A percentile compares a stretch with the other conserved stretches of the same genome.
Conservation (phyloP, 306 rosid species). For the Fragaria nilgerrensis region DNA sequence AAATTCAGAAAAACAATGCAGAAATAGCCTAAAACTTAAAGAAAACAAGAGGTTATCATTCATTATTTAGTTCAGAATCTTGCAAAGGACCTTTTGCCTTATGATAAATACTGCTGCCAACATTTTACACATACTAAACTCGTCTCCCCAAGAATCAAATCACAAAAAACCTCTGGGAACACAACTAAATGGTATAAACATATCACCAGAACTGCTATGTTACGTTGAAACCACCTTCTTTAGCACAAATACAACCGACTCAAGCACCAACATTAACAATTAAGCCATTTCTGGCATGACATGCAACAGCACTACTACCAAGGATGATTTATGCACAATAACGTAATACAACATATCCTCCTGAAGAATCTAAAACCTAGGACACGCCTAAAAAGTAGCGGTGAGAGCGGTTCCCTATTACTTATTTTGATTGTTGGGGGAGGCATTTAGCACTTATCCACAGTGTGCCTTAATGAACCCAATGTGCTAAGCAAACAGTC, state of each 20-base stretch:
- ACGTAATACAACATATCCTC: not conserved
- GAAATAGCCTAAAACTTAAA: not conserved
- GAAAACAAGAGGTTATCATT: not conserved
- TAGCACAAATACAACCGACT: not conserved
- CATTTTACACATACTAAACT: not conserved
- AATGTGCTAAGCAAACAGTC: not conserved
- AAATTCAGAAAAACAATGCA: not conserved
- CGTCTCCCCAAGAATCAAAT: not conserved
- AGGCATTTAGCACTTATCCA: not conserved
- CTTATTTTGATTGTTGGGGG: not conserved
- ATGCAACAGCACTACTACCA: not conserved
- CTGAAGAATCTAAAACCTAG: not conserved
- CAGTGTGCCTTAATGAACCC: not conserved
- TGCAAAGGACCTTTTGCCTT: not conserved
- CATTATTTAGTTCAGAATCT: not conserved
- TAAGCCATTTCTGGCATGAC: not conserved
- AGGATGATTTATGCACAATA: not conserved
- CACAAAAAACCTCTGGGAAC: not conserved
- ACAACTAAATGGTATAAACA: not conserved
- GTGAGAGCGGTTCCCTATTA: not conserved
- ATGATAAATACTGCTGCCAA: not conserved
- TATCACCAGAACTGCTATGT: constrained; percentile 3
- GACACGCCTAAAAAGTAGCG: not conserved
- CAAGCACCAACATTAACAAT: not conserved
- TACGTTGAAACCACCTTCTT: not conserved